Evolutionary conservation across 2,329 filamentous ascomycete species (phyloP), one percentile per base, ranked within the genome.

Genomic region (Epichloe elymi): DNA sequence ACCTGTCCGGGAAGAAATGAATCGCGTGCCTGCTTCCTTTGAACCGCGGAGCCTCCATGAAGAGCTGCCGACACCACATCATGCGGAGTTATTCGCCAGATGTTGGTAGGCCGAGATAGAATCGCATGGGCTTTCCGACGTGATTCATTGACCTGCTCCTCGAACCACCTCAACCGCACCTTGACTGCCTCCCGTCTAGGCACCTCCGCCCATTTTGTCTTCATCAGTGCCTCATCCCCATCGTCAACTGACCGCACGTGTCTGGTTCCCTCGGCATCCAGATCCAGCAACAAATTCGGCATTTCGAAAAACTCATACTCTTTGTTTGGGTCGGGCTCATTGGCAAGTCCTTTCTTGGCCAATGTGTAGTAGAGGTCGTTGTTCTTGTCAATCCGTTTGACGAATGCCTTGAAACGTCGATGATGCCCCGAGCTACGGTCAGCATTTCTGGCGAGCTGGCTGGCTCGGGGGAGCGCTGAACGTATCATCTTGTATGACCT

Each of bases 241-340:
- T 65, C 56, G 44, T 68, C 62, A 50, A 63, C 71, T 2, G 61
- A 58, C 30, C 74, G 72, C 39, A 78, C 74, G 45, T 65, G 60
- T 1, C 58, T 63, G 55, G 59, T 70, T 19, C 70, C 66, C 53
- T 72, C 68, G 43, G 73, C 71, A 55, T 79, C 76, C 39, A 80
- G 72, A 52, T 80, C 74, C 39, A 80, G 65, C 3, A 78, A 59
- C 11, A 73, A 54, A 17, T 66, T 50, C 12, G 72, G 67, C 40
- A 74, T 62, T 23, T 71, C 59, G 54, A 71, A 70, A 53, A 69
- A 64, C n/a, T 65, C 57, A 45, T 57, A 36, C 10, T 58, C 40
- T 7, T 44, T 46, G 1, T 56, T 53, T 0, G 26, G 33, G 30
- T 58, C 57, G 3, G 57, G 51, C 2, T 51, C 15, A 15, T 42